Percentiles rank a stretch among this genome's conserved stretches.
Evolutionary conservation across 176 grass and related monocot genomes (phyloP).

Genomic region (Rhynchospora breviuscula): DNA sequence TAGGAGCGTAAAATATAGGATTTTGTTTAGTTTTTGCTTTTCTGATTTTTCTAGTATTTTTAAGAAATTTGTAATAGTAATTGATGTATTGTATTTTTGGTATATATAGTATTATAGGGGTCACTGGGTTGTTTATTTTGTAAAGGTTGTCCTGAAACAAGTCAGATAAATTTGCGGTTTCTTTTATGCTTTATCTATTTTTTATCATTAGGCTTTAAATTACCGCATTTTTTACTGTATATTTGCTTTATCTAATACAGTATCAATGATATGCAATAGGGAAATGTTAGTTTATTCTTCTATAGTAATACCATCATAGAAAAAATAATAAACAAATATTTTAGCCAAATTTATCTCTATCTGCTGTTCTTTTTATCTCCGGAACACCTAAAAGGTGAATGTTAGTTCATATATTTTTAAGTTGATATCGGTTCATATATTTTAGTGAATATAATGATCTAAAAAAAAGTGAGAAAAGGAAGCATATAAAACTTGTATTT

Average conservation of each 20-base stretch:
- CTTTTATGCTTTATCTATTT: background rate
- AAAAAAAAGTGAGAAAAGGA: no score
- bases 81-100: background rate
- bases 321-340: no score
- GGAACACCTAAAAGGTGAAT: no score
- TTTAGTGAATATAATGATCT: no score
- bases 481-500: no score
- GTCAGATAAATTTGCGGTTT: background rate
- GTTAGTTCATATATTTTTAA: no score
- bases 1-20: constrained; percentile 32
- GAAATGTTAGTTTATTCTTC: no score
- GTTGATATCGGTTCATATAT: no score
- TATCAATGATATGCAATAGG: background rate
- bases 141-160: background rate
- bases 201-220: background rate
- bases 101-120: constrained; percentile 10
- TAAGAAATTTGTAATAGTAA: background rate
- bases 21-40: background rate
- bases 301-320: no score
- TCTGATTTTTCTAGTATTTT: background rate
- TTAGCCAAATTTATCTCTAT: no score
- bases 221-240: background rate
- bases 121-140: background rate
- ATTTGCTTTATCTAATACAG: background rate
- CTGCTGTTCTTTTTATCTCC: no score